These are phyloP conservation scores for Debaryomyces psychrophilus DNA, from an alignment of 1,139 yeast genomes.

Conservation along the genomic window DNA sequence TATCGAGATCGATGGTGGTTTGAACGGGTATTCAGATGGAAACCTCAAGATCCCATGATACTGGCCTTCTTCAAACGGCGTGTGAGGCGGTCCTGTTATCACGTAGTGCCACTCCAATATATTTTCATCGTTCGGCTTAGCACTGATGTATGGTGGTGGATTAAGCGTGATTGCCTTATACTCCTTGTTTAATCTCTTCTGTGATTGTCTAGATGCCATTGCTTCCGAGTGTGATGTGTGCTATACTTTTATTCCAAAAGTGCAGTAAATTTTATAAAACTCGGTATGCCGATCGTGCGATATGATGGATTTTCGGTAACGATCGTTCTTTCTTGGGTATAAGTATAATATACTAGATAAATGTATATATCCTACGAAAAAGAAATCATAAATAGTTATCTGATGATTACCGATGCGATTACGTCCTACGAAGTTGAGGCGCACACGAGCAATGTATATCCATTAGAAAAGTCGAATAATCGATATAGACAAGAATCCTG, in stretches of 20 bases:
- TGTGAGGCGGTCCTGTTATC: conserved; percentile 82
- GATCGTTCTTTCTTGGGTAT: too few relatives aligned
- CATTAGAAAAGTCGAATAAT: neutral
- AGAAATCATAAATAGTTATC: neutral
- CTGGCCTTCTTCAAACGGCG: conserved; percentile 85
- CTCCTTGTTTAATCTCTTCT: conserved; percentile 69
- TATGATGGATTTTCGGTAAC: too few relatives aligned
- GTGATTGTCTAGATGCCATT: conserved; percentile 56
- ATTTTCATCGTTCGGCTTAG: conserved; percentile 83
- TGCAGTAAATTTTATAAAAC: conserved; percentile 1
- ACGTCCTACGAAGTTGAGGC: conserved; percentile 3
- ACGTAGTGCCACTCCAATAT: conserved; percentile 79
- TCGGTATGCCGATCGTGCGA: too few relatives aligned
- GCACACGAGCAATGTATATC: neutral
- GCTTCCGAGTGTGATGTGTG: neutral
- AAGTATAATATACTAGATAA: too few relatives aligned
- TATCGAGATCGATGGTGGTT: conserved; percentile 91
- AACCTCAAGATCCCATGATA: conserved; percentile 85
- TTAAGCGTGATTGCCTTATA: conserved; percentile 70
- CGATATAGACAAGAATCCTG: too few relatives aligned
- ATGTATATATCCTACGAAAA: too few relatives aligned
- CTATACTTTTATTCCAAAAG: neutral
- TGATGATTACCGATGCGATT: neutral
- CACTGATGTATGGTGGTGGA: conserved; percentile 80
- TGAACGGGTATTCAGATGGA: conserved; percentile 87